phyloP scores from a whole-genome alignment of 2,329 filamentous ascomycete species.

The Cadophora gregata region DNA sequence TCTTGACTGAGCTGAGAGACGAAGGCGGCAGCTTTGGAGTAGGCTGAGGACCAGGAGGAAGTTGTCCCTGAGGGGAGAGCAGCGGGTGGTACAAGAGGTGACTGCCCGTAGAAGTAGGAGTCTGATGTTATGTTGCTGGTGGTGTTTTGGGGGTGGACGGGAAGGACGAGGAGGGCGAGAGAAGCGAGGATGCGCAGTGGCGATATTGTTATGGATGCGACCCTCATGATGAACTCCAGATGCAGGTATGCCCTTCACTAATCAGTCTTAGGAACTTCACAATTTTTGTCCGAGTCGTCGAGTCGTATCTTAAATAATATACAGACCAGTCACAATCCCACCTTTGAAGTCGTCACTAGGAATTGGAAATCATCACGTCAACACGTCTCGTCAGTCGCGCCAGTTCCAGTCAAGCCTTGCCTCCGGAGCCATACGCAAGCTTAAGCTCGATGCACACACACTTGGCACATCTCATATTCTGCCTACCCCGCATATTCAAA shows the following conservation, averaged over 20 bases:
- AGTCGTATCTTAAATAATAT: neutral
- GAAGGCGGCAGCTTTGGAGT: constrained; percentile 68
- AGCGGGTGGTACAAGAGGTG: constrained; percentile 44
- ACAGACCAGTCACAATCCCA: neutral
- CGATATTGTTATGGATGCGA: neutral
- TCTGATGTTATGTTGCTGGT: constrained; percentile 34
- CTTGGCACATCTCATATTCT: neutral
- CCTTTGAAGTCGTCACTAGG: neutral
- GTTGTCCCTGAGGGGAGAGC: constrained; percentile 30
- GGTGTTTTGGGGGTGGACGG: constrained; percentile 5
- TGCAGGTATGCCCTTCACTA: neutral
- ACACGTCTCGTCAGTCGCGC: neutral
- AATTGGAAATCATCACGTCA: constrained; percentile 1
- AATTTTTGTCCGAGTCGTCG: neutral
- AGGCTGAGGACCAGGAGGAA: constrained; percentile 67
- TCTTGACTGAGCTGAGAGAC: constrained; percentile 58
- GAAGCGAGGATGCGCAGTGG: neutral
- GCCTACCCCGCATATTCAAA: constrained; percentile 2
- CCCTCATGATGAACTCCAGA: neutral
- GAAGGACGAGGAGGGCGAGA: neutral
- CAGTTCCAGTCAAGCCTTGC: neutral
- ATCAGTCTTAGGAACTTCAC: neutral
- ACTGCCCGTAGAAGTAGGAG: constrained; percentile 47
- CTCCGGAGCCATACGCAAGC: neutral
- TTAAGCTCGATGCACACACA: neutral